Conservation (phyloP, 805 yeast genomes). For the Candida saitoana region DNA sequence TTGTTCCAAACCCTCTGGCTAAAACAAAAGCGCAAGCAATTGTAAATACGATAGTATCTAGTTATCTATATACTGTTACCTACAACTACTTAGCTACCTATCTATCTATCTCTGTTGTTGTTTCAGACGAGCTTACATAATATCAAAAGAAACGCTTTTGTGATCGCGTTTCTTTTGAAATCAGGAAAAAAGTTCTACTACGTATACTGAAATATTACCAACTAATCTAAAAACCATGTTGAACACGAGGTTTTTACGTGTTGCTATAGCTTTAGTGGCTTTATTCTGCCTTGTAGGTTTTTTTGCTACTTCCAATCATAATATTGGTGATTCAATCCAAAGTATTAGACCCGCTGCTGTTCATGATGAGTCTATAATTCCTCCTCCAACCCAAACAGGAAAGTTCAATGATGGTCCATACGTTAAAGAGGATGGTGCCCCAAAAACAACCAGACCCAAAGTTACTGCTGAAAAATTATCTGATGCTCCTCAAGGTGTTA, state of each 20-base stretch:
- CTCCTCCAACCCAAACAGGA: constrained; percentile 29
- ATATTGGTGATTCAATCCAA: constrained; percentile 29
- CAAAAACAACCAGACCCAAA: constrained; percentile 17
- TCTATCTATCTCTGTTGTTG: too few relatives aligned
- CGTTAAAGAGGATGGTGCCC: constrained; percentile 15
- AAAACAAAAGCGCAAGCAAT: too few relatives aligned
- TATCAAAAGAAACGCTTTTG: too few relatives aligned
- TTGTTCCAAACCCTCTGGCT: too few relatives aligned
- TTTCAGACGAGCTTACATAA: too few relatives aligned
- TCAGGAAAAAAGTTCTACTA: too few relatives aligned
- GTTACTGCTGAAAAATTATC: constrained; percentile 22
- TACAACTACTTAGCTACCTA: too few relatives aligned
- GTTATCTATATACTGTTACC: too few relatives aligned
- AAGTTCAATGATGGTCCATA: constrained; percentile 35
- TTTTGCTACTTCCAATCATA: constrained; percentile 42
- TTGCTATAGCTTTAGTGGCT: constrained; percentile 47
- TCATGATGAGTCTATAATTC: constrained; percentile 19
- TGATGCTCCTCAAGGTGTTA: constrained; percentile 5
- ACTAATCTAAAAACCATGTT: constrained; percentile 17
- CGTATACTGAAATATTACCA: neutral
- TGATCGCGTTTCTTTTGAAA: too few relatives aligned
- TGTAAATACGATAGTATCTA: too few relatives aligned
- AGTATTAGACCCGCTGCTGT: constrained; percentile 24
- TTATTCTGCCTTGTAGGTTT: constrained; percentile 48
- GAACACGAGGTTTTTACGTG: constrained; percentile 49